Evolutionary conservation across 2,329 filamentous ascomycete species (phyloP).

Genomic region (Helicocarpus griseus): DNA sequence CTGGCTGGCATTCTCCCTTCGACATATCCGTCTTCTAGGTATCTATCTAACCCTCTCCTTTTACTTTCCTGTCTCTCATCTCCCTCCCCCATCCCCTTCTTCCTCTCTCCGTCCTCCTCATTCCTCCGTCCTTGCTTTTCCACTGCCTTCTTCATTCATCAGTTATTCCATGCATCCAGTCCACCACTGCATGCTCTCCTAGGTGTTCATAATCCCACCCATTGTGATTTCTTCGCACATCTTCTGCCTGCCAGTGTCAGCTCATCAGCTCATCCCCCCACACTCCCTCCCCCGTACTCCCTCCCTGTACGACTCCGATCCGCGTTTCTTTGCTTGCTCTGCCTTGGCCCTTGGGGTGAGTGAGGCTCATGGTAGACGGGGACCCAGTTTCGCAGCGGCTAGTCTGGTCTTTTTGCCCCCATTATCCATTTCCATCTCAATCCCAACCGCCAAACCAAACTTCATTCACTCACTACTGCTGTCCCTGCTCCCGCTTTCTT

Average conservation of each 20-base stretch:
- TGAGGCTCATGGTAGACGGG: neutral
- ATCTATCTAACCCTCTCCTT: constrained; percentile 5
- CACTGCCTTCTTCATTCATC: constrained; percentile 2
- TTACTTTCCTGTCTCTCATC: neutral
- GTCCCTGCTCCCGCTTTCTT: constrained; percentile 1
- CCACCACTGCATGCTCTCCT: too few species aligned
- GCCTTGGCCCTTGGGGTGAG: neutral
- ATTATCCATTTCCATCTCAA: neutral
- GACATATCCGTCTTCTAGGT: constrained; percentile 6
- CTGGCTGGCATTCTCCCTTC: too few species aligned
- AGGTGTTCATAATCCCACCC: too few species aligned
- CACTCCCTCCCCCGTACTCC: neutral
- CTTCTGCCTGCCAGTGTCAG: too few species aligned
- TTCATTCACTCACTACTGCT: neutral
- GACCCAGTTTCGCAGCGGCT: neutral
- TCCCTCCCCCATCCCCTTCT: constrained; percentile 6
- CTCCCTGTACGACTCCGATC: neutral
- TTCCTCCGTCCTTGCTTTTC: constrained; percentile 8
- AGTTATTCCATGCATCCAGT: too few species aligned
- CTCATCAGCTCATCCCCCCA: neutral
- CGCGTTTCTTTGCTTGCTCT: neutral
- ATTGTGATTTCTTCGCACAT: too few species aligned
- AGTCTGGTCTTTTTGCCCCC: neutral
- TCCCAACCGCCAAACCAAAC: neutral
- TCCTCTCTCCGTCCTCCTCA: constrained; percentile 6